Evolutionary conservation across 805 yeast species (phyloP).

Genomic region (Candida pini): DNA sequence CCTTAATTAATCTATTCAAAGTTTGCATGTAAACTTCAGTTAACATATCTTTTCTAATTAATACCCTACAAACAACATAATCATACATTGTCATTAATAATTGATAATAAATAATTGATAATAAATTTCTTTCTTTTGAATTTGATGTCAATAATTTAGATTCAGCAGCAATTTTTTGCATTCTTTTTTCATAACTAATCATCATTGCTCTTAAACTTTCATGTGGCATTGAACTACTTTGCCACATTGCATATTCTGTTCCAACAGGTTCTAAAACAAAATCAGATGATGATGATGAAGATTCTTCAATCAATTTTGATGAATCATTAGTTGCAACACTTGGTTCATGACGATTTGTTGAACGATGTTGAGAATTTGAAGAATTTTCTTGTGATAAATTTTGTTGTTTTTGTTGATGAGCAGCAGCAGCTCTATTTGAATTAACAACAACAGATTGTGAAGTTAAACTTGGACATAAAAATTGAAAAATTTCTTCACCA

Average conservation of each 20-base stretch:
- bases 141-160: conserved; percentile 31
- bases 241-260: conserved; percentile 4
- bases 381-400: not conserved
- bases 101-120: conserved; percentile 45
- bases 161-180: conserved; percentile 35
- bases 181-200: conserved; percentile 35
- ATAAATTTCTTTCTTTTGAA: conserved; percentile 33
- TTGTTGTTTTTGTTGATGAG: not conserved
- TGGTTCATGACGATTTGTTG: not conserved
- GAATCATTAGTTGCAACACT: too few relatives aligned
- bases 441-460: conserved; percentile 7
- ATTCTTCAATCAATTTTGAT: not conserved
- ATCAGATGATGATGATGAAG: not conserved
- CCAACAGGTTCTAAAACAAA: conserved; percentile 3
- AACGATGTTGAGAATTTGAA: not conserved
- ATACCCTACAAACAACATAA: conserved; percentile 39
- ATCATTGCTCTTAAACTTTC: conserved; percentile 27
- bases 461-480: conserved; percentile 29
- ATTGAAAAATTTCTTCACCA: conserved; percentile 45
- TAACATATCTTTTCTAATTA: conserved; percentile 24
- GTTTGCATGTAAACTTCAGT: conserved; percentile 33
- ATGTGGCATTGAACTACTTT: conserved; percentile 13
- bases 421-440: not conserved
- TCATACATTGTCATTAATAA: conserved; percentile 47
- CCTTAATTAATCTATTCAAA: conserved; percentile 36